Evolutionary conservation across 176 grass and related monocot species (phyloP), one percentile per base, ranked within the genome.

Genomic region (sorghum (Sorghum bicolor)): DNA sequence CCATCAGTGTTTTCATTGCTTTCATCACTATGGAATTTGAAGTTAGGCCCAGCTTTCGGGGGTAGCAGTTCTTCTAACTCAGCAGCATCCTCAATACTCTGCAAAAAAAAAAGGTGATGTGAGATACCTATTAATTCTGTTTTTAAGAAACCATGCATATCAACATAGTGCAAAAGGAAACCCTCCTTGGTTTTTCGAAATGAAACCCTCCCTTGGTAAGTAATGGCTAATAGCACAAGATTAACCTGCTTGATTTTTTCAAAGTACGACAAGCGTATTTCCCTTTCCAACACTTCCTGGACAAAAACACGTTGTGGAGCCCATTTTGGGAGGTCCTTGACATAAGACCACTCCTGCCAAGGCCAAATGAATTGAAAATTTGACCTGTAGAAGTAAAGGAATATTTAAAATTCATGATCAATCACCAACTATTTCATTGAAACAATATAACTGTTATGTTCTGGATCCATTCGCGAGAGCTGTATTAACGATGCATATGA

Each of bases 341-440:
- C 93, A 79, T 95, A 88, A 80, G 85, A 92, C 96, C 96, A 98
- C 32, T 98, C 91, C 83, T 95, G 87, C 96, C 96, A 98, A 43
- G 93, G 93, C 96, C 96, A 98, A 86, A 98, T 94, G 74, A 87
- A 93, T 73, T 98, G 96, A 92, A 92, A 95, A 84, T 98, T 95
- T 69, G 96, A 98, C 77, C 93, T 98, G 82, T 75, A 33, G 5
- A 44, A 38, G 47, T 32, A 88, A 52, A 84, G 74, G 38, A 76
- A 38, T 48, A 90, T 82, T 75, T 73, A 83, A 0, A 52, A 33
- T 92, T 82, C 33, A 36, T 22, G 5, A 72, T 55, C 29, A 19
- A 69, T 41, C 37, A 60, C 17, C 63, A 15, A 4, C 29, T 78
- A 67, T 82, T 77, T 80, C 6, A 82, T 19, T 17, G 38, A 65